Percentiles rank a stretch among this genome's conserved stretches.
Conservation (phyloP, 345 rosid species). For the Acer yangbiense region DNA sequence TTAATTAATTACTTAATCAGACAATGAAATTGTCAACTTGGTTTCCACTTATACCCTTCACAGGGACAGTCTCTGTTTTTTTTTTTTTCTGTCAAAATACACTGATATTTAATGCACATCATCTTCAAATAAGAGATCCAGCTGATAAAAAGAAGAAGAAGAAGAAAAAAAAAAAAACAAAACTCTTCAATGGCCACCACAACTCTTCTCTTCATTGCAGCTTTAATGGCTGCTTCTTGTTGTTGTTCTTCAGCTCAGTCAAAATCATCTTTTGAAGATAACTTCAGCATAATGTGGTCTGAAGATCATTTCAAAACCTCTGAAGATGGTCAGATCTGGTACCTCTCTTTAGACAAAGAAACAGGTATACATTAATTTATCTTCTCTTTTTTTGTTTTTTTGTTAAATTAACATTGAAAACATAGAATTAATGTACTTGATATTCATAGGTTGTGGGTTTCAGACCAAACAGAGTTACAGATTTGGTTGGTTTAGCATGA, state of each 20-base stretch:
- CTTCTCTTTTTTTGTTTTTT: no score
- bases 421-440: not conserved
- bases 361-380: conserved; percentile 54
- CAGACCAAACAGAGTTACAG: conserved; percentile 90
- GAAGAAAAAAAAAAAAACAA: no score
- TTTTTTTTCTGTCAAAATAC: conserved; percentile 16
- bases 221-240: conserved; percentile 35
- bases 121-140: conserved; percentile 27
- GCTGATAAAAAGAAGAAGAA: not conserved
- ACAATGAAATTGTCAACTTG: not conserved
- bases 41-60: conserved; percentile 27
- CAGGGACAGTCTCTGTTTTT: not conserved
- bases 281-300: conserved; percentile 93
- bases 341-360: conserved; percentile 82
- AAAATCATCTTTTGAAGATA: conserved; percentile 69
- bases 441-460: conserved; percentile 78
- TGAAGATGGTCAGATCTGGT: conserved; percentile 96
- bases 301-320: conserved; percentile 92
- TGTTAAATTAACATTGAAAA: no score
- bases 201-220: conserved; percentile 34
- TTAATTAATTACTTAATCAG: no score
- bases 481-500: conserved; percentile 99
- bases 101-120: conserved; percentile 25
- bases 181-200: conserved; percentile 34
- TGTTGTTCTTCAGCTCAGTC: conserved; percentile 32